These are phyloP conservation scores for Tricholoma bakamatsutake DNA, from an alignment of 768 basidiomycete genomes.

Conservation along the genomic window DNA sequence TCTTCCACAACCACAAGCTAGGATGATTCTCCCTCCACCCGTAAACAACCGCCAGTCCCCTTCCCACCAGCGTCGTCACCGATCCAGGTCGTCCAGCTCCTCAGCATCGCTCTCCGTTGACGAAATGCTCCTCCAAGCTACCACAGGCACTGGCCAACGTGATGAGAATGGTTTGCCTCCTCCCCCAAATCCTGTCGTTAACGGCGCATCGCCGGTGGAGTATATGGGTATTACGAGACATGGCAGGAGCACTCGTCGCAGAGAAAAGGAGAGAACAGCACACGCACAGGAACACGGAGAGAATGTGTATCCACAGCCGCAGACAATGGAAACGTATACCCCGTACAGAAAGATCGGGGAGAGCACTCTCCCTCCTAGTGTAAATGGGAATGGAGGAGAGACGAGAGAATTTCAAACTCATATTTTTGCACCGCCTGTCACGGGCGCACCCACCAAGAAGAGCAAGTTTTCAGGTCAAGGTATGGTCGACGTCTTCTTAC, in stretches of 20 bases:
- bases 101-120: conserved; percentile 36
- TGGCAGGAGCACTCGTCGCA: background rate
- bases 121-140: conserved; percentile 38
- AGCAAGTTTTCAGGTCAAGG: conserved; percentile 18
- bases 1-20: background rate
- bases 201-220: background rate
- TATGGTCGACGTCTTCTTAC: background rate
- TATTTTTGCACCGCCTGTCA: conserved; percentile 68
- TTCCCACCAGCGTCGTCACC: conserved; percentile 10
- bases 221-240: background rate
- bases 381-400: background rate
- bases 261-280: background rate
- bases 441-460: conserved; percentile 68
- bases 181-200: background rate
- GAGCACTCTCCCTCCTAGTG: background rate
- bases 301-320: background rate
- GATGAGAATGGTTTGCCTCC: background rate
- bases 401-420: conserved; percentile 50
- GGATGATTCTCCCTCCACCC: conserved; percentile 16
- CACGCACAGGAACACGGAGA: background rate
- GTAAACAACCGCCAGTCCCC: conserved; percentile 8
- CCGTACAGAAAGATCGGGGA: background rate
- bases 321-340: background rate
- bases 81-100: conserved; percentile 30
- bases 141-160: conserved; percentile 9